Evolutionary conservation across 2,329 filamentous ascomycete genomes (phyloP), one percentile per base, ranked within the genome.

Genomic region (Magnaporthales sp.): DNA sequence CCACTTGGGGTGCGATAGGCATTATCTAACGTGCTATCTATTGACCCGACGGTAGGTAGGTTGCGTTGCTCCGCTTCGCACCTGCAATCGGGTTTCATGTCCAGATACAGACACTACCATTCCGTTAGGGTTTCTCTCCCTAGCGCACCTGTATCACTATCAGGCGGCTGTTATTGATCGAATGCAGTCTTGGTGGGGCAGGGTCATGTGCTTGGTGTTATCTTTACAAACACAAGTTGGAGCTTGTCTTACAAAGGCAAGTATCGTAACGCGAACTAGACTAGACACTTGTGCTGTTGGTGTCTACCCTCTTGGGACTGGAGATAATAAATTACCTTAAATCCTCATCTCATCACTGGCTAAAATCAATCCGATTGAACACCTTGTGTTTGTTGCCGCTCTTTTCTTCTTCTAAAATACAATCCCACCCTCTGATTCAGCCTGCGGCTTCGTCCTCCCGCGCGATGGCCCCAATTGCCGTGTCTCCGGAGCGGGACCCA

Each of bases 381-480:
- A 51, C 15, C 15, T 46, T 15, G 32, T 46, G 15, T 46, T 46
- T 13, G 32, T 46, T 46, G 32, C 22, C 8, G 24, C 51, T 38
- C 13, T 38, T 13, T 38, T 38, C 8, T 38, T 13, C 51, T 10
- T 27, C 24, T 15, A 58, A 24, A 24, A 10, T 27, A 3, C 24
- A 58, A 26, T 27, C 13, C 13, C 54, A 24, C 54, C 54, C 24
- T 56, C 51, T 58, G n/a, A 24, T 27, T 27, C 54, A 27, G 54
- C 54, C 24, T 58, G 22, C 24, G 26, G 22, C 54, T 10, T 27
- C 54, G 24, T 27, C 9, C n/a, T 58, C 13, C 54, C 54, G 26
- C 24, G 26, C 22, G 32, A 88, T 88, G 86, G 83, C 86, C 61
- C 85, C 86, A 11, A 82, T 76, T 69, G 84, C 84, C 70, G 73